Base-by-base conservation (phyloP, 2,329 filamentous ascomycete genomes). In the Microcyclosporella mali region DNA sequence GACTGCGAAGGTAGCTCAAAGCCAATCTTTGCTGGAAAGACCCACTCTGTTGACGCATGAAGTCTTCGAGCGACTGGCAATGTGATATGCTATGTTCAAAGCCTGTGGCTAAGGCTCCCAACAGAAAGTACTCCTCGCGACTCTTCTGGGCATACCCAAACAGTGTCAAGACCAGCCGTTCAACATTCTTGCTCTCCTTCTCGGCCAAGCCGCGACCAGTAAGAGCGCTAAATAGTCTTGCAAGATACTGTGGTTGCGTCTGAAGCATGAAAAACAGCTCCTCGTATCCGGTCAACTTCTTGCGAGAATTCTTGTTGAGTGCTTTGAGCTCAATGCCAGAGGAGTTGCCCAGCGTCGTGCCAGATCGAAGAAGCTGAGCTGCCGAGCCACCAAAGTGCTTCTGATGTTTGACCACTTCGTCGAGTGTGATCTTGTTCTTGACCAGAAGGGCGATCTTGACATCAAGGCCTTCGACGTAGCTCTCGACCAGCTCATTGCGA, bases 371-470 rank as follows among this genome's bases (percentile, higher is more conserved):
- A 10, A 63, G 52, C 41, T 61, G 58, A 4, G 53, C 55, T 12
- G 60, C 60, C 15, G 58, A 61, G 2, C 90, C 89, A 43, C 92
- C 92, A 58, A 92, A 95, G 64, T 95, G 94, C 70, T 85, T 90
- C 61, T 98, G 92, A 62, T 97, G 92, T 57, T 88, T 88, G 42
- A 98, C 86, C 19, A 98, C 92, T 67, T 98, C 94, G 60, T 98
- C 92, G 3, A 98, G 75, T 0, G 92, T 97, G 59, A 98, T 98
- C 68, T 98, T 98, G 77, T 98, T 98, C 75, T 97, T 97, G 58
- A 98, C 92, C 14, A 98, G 75, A 2, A 98, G 77, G 1, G 92
- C 92, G 63, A 98, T 98, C 70, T 98, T 98, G 73, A 98, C 95
- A 61, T 98, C 94, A 28, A 98, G 78, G 63, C 98, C 92, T 57